Evolutionary conservation across 2,329 filamentous ascomycete species (phyloP).

Genomic region (Didymella pomorum): DNA sequence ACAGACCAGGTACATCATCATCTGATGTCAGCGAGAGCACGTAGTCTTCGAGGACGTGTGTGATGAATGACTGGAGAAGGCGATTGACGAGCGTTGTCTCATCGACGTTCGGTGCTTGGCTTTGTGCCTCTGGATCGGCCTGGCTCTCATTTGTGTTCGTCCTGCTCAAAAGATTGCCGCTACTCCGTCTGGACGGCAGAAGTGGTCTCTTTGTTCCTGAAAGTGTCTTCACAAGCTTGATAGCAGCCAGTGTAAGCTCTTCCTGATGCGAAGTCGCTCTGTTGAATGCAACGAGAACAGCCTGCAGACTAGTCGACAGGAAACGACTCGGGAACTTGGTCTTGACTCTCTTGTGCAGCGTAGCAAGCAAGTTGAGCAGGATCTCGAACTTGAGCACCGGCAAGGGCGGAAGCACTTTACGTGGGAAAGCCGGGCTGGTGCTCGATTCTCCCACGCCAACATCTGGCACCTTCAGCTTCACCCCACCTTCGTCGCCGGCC

Average conservation of each 20-base stretch:
- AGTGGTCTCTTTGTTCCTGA: conserved; percentile 72
- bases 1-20: conserved; percentile 59
- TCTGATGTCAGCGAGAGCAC: conserved; percentile 61
- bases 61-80: conserved; percentile 78
- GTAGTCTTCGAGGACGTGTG: conserved; percentile 77
- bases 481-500: conserved; percentile 38
- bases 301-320: conserved; percentile 77
- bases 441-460: conserved; percentile 45
- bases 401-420: conserved; percentile 47
- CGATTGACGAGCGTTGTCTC: conserved; percentile 70
- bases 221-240: conserved; percentile 74
- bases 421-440: conserved; percentile 37
- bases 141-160: conserved; percentile 47
- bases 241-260: conserved; percentile 73
- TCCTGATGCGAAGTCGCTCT: conserved; percentile 62
- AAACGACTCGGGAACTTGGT: conserved; percentile 82
- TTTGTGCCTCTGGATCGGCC: conserved; percentile 66
- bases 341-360: conserved; percentile 76
- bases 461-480: conserved; percentile 31
- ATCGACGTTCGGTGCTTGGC: conserved; percentile 54
- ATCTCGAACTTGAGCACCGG: conserved; percentile 68
- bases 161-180: conserved; percentile 54
- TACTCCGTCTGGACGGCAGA: conserved; percentile 65
- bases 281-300: conserved; percentile 73
- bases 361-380: conserved; percentile 74